Base-by-base conservation (phyloP, 495 filamentous ascomycete genomes). In the Hypoxylon crocopeplum region DNA sequence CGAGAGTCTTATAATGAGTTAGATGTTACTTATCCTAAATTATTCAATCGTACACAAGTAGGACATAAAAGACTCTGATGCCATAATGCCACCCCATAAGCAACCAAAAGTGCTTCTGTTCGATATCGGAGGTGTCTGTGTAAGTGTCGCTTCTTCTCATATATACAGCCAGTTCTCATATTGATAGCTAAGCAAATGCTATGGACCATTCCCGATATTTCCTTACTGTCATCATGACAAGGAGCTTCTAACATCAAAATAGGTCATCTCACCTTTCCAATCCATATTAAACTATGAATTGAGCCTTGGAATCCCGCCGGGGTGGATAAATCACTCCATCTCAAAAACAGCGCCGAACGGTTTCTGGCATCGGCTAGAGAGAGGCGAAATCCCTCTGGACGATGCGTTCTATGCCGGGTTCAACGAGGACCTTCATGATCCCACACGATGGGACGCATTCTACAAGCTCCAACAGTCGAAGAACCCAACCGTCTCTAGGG, bases 71-170 rank as follows among this genome's bases (percentile, higher is more conserved):
- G 57, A 48, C 25, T 64, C 72, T 42, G 71, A 73, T 41, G 10
- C 40, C 17, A 56, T 53, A 34, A 80, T 78, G 75, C 56, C 54
- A 7, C 21, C 69, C 8, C 49, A 59, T 27, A 77, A 79, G 40
- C 72, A 77, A 48, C 89, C 92, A 15, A 86, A 92, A 66, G 92
- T 90, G 50, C 75, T 97, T 22, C 78, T 98, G 32, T 98, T 98
- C 71, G 94, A 98, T 74, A 93, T 98, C 68, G 94, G 94, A 37
- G 94, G 94, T 57, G 94, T 98, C 62, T 94, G 90, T 80, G 94
- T 97, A 88, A 77, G 90, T 78, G 49, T 25, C 32, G 16, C 17
- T 20, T 2, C 21, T 10, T 41, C 15, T 34, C 4, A 46, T 25
- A 40, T n/a, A n/a, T n/a, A n/a, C n/a, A n/a, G n/a, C n/a, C n/a